These are phyloP conservation scores for Achaetomium macrosporum DNA, from an alignment of 2,329 filamentous ascomycete genomes.

Conservation along the genomic window DNA sequence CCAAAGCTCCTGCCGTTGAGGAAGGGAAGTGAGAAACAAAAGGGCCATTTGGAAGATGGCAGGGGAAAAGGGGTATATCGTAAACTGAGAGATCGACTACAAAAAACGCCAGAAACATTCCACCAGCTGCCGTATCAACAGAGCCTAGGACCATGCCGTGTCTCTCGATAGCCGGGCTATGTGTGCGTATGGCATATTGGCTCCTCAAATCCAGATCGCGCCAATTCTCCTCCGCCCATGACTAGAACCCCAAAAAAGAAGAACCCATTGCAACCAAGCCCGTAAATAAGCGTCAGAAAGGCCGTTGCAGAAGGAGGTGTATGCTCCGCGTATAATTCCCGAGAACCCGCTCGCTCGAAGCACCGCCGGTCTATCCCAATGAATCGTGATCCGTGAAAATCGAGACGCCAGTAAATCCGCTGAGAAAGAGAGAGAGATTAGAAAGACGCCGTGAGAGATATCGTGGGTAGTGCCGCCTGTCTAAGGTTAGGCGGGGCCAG, in stretches of 20 bases:
- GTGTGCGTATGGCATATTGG: not conserved
- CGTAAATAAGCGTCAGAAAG: too few relatives aligned
- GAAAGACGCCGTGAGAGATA: conserved; percentile 2
- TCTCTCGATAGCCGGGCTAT: too few relatives aligned
- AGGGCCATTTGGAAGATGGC: not conserved
- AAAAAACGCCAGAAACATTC: conserved; percentile 1
- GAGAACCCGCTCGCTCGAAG: conserved; percentile 2
- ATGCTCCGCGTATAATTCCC: conserved; percentile 2
- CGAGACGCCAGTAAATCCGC: not conserved
- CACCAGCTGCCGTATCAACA: not conserved
- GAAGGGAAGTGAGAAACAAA: not conserved
- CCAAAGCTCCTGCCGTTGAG: not conserved
- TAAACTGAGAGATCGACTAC: not conserved
- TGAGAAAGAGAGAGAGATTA: not conserved
- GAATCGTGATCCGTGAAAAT: conserved; percentile 1
- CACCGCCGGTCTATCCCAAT: conserved; percentile 10
- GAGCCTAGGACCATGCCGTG: not conserved
- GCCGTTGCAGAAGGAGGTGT: not conserved
- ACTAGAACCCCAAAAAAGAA: not conserved
- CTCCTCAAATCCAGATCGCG: not conserved
- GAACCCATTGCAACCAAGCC: not conserved
- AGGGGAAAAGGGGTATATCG: conserved; percentile 10
- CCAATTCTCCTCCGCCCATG: conserved; percentile 2
- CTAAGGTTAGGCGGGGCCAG: conserved; percentile 1
- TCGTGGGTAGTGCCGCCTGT: conserved; percentile 2